A percentile compares a stretch with the other conserved stretches of the same genome.
phyloP scores from a whole-genome alignment of 164 flowering plant genomes.

The Echeveria elegans region DNA sequence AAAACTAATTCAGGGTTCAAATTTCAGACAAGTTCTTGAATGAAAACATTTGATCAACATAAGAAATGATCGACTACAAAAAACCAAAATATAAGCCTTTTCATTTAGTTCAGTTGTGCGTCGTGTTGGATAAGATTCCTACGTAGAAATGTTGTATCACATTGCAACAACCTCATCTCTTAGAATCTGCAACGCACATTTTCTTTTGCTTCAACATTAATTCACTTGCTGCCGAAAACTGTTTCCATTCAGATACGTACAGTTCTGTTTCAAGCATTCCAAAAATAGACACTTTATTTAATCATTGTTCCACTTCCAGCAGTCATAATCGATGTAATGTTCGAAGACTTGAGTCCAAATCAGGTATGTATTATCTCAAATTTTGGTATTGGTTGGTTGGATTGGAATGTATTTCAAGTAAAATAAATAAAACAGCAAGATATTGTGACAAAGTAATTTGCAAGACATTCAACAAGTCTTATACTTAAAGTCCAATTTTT shows the following conservation, averaged over 20 bases:
- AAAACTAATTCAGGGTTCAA: no score
- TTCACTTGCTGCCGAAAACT: not conserved
- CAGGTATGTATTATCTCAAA: not conserved
- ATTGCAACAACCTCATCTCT: not conserved
- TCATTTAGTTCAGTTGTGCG: not conserved
- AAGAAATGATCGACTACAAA: no score
- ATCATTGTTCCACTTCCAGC: no score
- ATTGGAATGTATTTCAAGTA: constrained; percentile 15
- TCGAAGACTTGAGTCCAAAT: not conserved
- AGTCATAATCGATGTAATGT: no score
- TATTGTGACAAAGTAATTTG: constrained; percentile 47
- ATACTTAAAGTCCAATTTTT: constrained; percentile 49
- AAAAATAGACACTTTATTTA: not conserved
- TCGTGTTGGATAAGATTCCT: not conserved
- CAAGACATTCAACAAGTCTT: constrained; percentile 72
- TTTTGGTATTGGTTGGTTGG: constrained; percentile 18
- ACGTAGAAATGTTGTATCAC: not conserved
- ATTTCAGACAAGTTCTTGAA: no score
- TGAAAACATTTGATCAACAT: no score
- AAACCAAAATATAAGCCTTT: no score
- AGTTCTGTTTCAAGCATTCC: not conserved
- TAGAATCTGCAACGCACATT: not conserved
- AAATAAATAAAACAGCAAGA: constrained; percentile 7
- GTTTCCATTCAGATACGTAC: not conserved
- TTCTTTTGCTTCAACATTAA: not conserved